Percentiles rank a stretch among this genome's conserved stretches.
These are phyloP conservation scores for Epichloe typhina DNA, from an alignment of 2,329 filamentous ascomycete genomes.

Conservation along the genomic window DNA sequence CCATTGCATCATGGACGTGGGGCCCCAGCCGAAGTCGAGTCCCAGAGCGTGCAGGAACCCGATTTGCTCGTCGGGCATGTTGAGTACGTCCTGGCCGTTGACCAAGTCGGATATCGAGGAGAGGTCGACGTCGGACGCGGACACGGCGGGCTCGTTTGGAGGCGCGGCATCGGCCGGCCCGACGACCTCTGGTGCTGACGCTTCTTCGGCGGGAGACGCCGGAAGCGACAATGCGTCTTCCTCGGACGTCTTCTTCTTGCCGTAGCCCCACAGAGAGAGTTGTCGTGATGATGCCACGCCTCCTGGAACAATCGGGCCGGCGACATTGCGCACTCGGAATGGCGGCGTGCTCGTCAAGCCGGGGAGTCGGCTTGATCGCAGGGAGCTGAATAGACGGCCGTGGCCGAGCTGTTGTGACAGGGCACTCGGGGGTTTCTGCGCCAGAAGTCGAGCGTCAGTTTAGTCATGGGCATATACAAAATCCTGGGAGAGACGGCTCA, in stretches of 20 bases:
- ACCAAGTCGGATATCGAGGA: slow-evolving; percentile 21
- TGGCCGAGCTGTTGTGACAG: slow-evolving; percentile 18
- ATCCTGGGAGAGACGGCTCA: neutral
- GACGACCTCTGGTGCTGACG: slow-evolving; percentile 8
- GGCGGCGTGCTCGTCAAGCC: slow-evolving; percentile 12
- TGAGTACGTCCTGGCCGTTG: slow-evolving; percentile 32
- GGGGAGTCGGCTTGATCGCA: slow-evolving; percentile 11
- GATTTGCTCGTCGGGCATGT: slow-evolving; percentile 61
- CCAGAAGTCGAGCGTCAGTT: neutral
- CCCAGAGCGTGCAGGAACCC: slow-evolving; percentile 76
- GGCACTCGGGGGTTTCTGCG: slow-evolving; percentile 14
- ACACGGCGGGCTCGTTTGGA: slow-evolving; percentile 11
- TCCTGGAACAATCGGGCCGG: slow-evolving; percentile 19
- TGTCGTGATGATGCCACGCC: slow-evolving; percentile 17
- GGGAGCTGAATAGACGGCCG: slow-evolving; percentile 21
- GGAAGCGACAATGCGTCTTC: slow-evolving; percentile 4
- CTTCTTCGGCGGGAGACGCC: slow-evolving; percentile 6
- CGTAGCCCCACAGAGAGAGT: slow-evolving; percentile 23
- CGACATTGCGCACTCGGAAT: slow-evolving; percentile 10
- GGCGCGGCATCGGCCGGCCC: slow-evolving; percentile 5
- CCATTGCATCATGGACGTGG: slow-evolving; percentile 61
- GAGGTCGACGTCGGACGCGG: slow-evolving; percentile 21
- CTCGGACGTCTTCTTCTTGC: slow-evolving; percentile 14
- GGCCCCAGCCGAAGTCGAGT: slow-evolving; percentile 76
- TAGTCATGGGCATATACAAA: neutral